phyloP scores from a whole-genome alignment of 495 filamentous ascomycete genomes.

The Cercophora sp. region DNA sequence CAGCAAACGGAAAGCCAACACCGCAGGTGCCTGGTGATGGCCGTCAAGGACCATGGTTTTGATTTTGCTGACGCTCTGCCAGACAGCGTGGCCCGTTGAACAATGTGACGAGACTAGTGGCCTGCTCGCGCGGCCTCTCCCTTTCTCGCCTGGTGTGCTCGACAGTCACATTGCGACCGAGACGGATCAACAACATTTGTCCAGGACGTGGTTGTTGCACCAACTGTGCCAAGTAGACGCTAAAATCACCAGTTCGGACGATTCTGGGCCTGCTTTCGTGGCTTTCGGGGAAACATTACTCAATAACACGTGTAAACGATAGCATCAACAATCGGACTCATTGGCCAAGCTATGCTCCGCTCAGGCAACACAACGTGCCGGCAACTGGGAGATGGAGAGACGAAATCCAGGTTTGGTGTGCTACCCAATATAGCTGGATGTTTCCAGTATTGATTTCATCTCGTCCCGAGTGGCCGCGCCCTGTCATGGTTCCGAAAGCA shows the following conservation, averaged over 20 bases:
- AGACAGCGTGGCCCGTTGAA: no score
- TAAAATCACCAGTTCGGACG: neutral
- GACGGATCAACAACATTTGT: no score
- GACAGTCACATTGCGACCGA: no score
- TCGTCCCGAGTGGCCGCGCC: neutral
- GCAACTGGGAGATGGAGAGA: neutral
- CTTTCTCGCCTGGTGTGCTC: no score
- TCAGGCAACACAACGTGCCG: neutral
- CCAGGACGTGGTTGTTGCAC: neutral
- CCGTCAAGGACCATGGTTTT: no score
- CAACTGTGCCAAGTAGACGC: neutral
- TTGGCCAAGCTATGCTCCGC: neutral
- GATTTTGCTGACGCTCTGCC: no score
- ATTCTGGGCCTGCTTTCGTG: neutral
- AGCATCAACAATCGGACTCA: conserved; percentile 1
- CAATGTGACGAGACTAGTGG: no score
- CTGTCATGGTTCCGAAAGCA: no score
- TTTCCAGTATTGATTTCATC: neutral
- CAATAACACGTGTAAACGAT: neutral
- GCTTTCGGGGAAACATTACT: neutral
- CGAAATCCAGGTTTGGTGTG: conserved; percentile 5
- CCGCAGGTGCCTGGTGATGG: no score
- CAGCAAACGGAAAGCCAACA: no score
- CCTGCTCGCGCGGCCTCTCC: no score
- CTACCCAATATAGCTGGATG: conserved; percentile 5